Evolutionary conservation across 345 rosid species (phyloP).

Genomic region (Cardamine chenopodiifolia): DNA sequence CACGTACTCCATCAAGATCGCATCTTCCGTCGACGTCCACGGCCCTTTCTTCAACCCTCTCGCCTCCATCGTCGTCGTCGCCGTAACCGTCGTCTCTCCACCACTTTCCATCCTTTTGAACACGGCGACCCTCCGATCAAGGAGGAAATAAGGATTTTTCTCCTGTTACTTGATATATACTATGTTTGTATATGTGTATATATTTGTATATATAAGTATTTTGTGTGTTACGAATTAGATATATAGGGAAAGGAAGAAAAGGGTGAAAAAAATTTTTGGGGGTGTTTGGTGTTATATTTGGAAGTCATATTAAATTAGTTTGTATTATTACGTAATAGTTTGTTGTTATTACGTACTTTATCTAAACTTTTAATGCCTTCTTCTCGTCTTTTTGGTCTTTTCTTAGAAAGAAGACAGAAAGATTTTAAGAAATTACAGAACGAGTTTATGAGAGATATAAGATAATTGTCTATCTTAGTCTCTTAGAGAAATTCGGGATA

Average conservation of each 20-base stretch:
- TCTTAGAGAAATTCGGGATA: background rate
- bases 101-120: constrained; percentile 34
- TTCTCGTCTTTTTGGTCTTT: constrained; percentile 28
- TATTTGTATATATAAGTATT: constrained; percentile 35
- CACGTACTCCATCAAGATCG: constrained; percentile 70
- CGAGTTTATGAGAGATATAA: background rate
- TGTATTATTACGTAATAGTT: constrained; percentile 38
- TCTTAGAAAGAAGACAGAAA: constrained; percentile 32
- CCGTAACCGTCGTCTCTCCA: constrained; percentile 10
- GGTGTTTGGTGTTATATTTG: constrained; percentile 39
- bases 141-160: constrained; percentile 24
- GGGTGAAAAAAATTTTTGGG: constrained; percentile 2
- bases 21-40: constrained; percentile 80
- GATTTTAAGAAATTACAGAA: constrained; percentile 16
- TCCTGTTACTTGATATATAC: constrained; percentile 35
- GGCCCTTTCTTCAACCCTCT: constrained; percentile 79
- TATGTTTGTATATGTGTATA: constrained; percentile 24
- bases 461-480: constrained; percentile 24
- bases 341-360: constrained; percentile 43
- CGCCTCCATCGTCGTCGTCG: constrained; percentile 10
- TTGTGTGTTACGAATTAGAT: constrained; percentile 32
- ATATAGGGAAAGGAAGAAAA: constrained; percentile 31
- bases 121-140: constrained; percentile 38
- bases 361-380: constrained; percentile 29
- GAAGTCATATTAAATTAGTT: constrained; percentile 13